phyloP scores from a whole-genome alignment of 129 eudicot genomes.

The Flaveria ramosissima region DNA sequence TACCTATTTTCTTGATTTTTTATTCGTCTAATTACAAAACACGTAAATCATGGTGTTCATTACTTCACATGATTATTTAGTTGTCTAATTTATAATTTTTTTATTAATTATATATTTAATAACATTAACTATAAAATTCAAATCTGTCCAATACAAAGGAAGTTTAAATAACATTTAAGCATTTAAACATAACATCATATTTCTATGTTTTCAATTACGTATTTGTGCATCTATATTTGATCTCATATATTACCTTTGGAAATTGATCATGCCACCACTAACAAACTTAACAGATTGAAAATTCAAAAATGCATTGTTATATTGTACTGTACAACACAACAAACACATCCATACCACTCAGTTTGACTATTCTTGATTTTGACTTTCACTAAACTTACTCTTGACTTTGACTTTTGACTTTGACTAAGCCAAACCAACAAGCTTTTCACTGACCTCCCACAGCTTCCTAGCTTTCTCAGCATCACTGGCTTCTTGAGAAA shows the following conservation, averaged over 20 bases:
- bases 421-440: slow-evolving; percentile 75
- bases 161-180: too few species aligned
- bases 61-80: too few species aligned
- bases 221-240: background rate
- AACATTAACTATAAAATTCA: too few species aligned
- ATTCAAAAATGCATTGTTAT: slow-evolving; percentile 18
- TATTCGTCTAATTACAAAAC: too few species aligned
- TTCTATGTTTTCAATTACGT: background rate
- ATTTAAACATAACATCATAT: too few species aligned
- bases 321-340: slow-evolving; percentile 25
- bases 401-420: slow-evolving; percentile 20
- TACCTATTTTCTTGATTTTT: too few species aligned
- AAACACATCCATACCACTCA: slow-evolving; percentile 20
- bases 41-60: too few species aligned
- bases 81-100: too few species aligned
- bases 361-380: slow-evolving; percentile 19
- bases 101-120: too few species aligned
- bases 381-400: slow-evolving; percentile 10
- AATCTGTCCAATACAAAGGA: too few species aligned
- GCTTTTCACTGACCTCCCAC: slow-evolving; percentile 97
- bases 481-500: slow-evolving; percentile 93
- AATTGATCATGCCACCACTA: background rate
- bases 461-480: slow-evolving; percentile 80
- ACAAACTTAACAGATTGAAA: background rate
- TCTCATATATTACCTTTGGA: background rate